These are phyloP conservation scores for Exophiala mesophila DNA, from an alignment of 2,329 filamentous ascomycete species.

Conservation along the genomic window DNA sequence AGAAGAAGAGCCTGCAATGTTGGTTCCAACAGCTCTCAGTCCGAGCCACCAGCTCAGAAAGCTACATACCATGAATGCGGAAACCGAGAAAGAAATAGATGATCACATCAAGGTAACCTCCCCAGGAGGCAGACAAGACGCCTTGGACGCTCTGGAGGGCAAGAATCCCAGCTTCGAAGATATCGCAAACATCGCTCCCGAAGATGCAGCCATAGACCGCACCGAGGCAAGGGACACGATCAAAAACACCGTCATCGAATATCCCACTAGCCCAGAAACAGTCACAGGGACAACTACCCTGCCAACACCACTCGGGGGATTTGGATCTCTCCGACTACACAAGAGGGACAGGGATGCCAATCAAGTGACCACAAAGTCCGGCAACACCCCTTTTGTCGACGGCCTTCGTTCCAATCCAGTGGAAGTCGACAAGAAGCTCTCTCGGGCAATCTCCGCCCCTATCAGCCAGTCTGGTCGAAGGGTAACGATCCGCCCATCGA, in stretches of 20 bases:
- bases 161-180: not conserved
- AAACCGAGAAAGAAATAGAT: conserved; percentile 2
- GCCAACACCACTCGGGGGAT: conserved; percentile 21
- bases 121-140: conserved; percentile 10
- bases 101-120: not conserved
- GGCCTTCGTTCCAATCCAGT: conserved; percentile 23
- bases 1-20: not conserved
- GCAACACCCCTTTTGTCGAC: conserved; percentile 15
- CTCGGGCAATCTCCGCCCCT: conserved; percentile 24
- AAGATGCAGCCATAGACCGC: conserved; percentile 1
- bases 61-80: not conserved
- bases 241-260: conserved; percentile 14
- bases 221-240: conserved; percentile 14
- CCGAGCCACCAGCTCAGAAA: conserved; percentile 5
- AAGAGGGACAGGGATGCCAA: conserved; percentile 4
- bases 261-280: conserved; percentile 12
- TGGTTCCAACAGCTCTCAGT: not conserved
- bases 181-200: conserved; percentile 4
- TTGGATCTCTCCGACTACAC: conserved; percentile 21
- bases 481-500: conserved; percentile 25
- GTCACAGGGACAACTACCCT: conserved; percentile 19
- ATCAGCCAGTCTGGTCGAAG: conserved; percentile 20
- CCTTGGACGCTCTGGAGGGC: conserved; percentile 19
- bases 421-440: conserved; percentile 17
- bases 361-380: conserved; percentile 10